phyloP scores from a whole-genome alignment of 176 grass and related monocot species.

The Oryza glumipatula region DNA sequence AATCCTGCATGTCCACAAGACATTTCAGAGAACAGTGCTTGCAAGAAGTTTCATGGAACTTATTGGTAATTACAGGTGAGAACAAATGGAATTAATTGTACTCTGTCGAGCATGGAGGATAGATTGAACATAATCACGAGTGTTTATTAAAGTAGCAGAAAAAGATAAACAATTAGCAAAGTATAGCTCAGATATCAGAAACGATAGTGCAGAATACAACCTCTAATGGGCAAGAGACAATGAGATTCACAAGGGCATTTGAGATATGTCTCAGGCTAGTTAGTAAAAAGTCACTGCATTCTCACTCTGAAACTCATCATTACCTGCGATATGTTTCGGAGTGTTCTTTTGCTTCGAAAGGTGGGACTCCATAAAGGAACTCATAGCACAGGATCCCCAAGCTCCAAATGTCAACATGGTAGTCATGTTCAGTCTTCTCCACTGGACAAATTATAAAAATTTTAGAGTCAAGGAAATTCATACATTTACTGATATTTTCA shows the following conservation, averaged over 20 bases:
- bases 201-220: neutral
- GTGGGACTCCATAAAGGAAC: constrained; percentile 84
- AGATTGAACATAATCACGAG: neutral
- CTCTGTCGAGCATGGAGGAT: neutral
- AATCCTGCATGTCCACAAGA: constrained; percentile 62
- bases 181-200: constrained; percentile 9
- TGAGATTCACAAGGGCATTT: neutral
- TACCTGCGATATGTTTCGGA: constrained; percentile 95
- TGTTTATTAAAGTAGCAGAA: neutral
- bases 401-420: constrained; percentile 95
- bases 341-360: constrained; percentile 97
- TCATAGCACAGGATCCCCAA: constrained; percentile 92
- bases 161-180: neutral
- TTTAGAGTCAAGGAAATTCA: constrained; percentile 20
- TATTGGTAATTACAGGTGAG: too few species aligned
- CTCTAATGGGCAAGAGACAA: neutral
- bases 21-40: constrained; percentile 31
- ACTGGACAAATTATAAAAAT: constrained; percentile 54
- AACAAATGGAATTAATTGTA: neutral
- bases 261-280: neutral
- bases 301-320: constrained; percentile 17
- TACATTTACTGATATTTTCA: neutral
- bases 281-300: neutral
- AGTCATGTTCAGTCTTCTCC: constrained; percentile 87
- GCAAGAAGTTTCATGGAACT: constrained; percentile 23